A percentile compares a stretch with the other conserved stretches of the same genome.
phyloP scores from a whole-genome alignment of 2,329 filamentous ascomycete species.

The Blastomyces emzantsi region DNA sequence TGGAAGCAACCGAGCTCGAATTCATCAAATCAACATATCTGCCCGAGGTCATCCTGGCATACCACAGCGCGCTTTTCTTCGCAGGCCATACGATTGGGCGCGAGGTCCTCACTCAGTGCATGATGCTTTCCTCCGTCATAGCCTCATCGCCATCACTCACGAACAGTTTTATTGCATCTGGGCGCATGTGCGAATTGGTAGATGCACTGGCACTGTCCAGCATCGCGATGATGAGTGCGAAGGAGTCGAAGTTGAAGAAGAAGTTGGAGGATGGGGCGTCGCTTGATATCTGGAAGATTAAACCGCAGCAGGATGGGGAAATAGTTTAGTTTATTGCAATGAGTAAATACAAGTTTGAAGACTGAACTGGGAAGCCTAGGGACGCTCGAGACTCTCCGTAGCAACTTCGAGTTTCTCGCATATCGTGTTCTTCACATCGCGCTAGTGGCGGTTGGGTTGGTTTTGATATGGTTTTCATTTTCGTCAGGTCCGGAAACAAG shows the following conservation, averaged over 20 bases:
- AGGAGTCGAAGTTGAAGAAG: conserved; percentile 27
- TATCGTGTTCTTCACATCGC: neutral
- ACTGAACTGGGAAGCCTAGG: neutral
- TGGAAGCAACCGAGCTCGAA: conserved; percentile 52
- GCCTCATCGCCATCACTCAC: conserved; percentile 60
- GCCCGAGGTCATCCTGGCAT: conserved; percentile 76
- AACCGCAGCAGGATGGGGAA: conserved; percentile 13
- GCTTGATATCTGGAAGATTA: conserved; percentile 25
- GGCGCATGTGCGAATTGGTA: conserved; percentile 65
- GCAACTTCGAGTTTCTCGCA: neutral
- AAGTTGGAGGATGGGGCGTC: conserved; percentile 28
- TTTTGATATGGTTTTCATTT: neutral
- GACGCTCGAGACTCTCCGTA: neutral
- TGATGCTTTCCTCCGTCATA: conserved; percentile 77
- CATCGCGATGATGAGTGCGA: conserved; percentile 49
- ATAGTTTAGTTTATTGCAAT: neutral
- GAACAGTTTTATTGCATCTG: conserved; percentile 52
- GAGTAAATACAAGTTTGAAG: neutral
- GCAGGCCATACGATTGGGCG: conserved; percentile 65
- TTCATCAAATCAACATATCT: conserved; percentile 68
- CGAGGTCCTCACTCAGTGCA: conserved; percentile 69
- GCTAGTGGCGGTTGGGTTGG: neutral
- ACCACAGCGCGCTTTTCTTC: conserved; percentile 70
- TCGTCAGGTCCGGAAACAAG: neutral
- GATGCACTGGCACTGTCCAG: conserved; percentile 68